Conservation (phyloP, 139 green algal genomes). For the Picocystis salinarum region DNA sequence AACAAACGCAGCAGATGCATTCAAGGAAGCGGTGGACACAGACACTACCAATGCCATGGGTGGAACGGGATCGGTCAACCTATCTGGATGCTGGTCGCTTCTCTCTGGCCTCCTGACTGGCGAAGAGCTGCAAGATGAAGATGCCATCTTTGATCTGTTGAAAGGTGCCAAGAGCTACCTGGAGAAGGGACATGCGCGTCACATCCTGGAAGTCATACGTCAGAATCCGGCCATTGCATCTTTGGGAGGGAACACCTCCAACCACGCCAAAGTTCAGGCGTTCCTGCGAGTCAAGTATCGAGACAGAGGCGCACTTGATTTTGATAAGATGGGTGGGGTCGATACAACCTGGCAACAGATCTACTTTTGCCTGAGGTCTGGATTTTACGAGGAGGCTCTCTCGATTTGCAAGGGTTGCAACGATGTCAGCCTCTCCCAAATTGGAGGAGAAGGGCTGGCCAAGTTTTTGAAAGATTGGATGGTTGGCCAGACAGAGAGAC, state of each 20-base stretch:
- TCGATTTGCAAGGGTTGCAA: too few species aligned
- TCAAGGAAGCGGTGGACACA: too few species aligned
- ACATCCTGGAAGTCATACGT: constrained; percentile 25
- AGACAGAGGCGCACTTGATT: constrained; percentile 38
- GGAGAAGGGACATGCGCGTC: constrained; percentile 26
- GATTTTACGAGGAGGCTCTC: constrained; percentile 33
- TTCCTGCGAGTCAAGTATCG: constrained; percentile 31
- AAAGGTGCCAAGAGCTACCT: constrained; percentile 29
- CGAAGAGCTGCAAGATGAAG: constrained; percentile 4
- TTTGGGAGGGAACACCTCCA: constrained; percentile 3
- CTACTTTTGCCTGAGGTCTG: constrained; percentile 45
- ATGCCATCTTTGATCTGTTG: constrained; percentile 6
- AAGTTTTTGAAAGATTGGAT: neutral
- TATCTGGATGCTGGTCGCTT: constrained; percentile 40
- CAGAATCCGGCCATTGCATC: neutral
- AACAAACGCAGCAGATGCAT: too few species aligned
- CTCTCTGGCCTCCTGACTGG: constrained; percentile 29
- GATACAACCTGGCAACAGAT: constrained; percentile 58
- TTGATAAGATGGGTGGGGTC: constrained; percentile 33
- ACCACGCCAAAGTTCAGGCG: neutral
- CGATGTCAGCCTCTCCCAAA: too few species aligned
- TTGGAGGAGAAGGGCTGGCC: too few species aligned
- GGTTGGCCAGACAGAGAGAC: constrained; percentile 1
- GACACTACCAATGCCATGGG: too few species aligned
- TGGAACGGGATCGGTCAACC: constrained; percentile 9